Percentiles rank a stretch among this genome's conserved stretches.
Evolutionary conservation across 805 yeast species (phyloP).

Genomic region (Cyberlindnera amylophila): DNA sequence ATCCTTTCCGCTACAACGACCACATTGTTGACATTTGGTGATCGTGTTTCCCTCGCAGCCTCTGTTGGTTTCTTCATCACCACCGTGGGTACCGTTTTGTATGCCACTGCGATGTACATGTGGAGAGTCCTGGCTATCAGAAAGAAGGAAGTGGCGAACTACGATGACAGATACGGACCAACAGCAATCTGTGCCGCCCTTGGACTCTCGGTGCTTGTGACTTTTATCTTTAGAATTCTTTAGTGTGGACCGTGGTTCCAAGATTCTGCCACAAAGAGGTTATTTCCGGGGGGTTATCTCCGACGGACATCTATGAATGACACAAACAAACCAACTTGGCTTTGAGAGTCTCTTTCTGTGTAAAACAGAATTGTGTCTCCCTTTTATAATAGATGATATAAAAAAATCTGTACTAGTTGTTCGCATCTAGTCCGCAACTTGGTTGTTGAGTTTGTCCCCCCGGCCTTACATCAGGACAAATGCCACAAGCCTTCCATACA

Average conservation of each 20-base stretch:
- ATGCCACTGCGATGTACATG: constrained; percentile 70
- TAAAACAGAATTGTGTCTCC: no score
- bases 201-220: constrained; percentile 61
- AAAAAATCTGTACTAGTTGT: no score
- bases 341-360: no score
- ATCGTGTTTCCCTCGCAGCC: constrained; percentile 67
- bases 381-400: background rate
- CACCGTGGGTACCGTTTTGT: constrained; percentile 67
- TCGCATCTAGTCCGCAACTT: no score
- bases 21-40: constrained; percentile 81
- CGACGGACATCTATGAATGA: no score
- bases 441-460: no score
- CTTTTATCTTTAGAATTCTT: constrained; percentile 43
- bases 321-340: background rate
- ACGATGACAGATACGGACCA: constrained; percentile 88
- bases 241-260: constrained; percentile 2
- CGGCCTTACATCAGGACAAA: no score
- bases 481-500: background rate
- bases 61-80: constrained; percentile 83
- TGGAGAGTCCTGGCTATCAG: constrained; percentile 84
- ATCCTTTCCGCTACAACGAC: constrained; percentile 87
- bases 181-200: constrained; percentile 73
- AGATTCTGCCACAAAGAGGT: background rate
- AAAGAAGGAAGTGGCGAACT: constrained; percentile 73
- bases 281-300: background rate